Evolutionary conservation across 2,329 filamentous ascomycete genomes (phyloP), one percentile per base, ranked within the genome.

Genomic region (Rutstroemia sp.): DNA sequence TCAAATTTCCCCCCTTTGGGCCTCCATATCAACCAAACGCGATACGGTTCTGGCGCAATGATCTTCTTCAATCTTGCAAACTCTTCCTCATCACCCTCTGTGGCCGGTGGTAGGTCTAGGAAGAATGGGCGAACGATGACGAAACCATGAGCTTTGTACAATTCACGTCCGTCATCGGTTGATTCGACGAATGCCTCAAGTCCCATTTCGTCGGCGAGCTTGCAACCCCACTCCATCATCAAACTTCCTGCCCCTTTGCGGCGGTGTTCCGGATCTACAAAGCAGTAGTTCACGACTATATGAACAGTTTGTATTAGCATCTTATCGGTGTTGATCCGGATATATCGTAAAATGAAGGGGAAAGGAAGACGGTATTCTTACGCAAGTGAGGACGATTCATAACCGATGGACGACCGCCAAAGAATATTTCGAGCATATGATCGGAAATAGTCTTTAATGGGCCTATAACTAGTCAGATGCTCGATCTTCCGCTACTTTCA

Each of bases 201-300:
- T 42, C 25, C 52, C 25, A 50, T 50, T n/a, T 55, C 45, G 7
- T 49, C 52, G 25, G 25, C 46, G n/a, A 49, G 10, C 23, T 55
- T 42, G 18, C 25, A 42, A 9, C 38, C 8, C 38, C 25, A 50
- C 34, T 54, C 2, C 38, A 50, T 34, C 45, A 50, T 41, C 12
- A 50, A 34, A 25, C 8, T n/a, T 5, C 25, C 18, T 12, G 25
- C 27, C 18, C 38, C 34, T n/a, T 18, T 25, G 34, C 46, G 46
- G 7, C 52, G 37, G 42, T 50, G 25, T 8, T n/a, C 8, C 5
- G 46, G 52, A 10, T 27, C 5, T 14, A 54, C 52, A 14, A 50
- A 44, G 38, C 25, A 50, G 46, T 50, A 37, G 12, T 2, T 16
- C 1, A 50, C 5, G 5, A 42, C 38, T 19, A 21, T 19, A 41